Base-by-base conservation (phyloP, 2,329 filamentous ascomycete genomes). In the Aspergillus sojae region DNA sequence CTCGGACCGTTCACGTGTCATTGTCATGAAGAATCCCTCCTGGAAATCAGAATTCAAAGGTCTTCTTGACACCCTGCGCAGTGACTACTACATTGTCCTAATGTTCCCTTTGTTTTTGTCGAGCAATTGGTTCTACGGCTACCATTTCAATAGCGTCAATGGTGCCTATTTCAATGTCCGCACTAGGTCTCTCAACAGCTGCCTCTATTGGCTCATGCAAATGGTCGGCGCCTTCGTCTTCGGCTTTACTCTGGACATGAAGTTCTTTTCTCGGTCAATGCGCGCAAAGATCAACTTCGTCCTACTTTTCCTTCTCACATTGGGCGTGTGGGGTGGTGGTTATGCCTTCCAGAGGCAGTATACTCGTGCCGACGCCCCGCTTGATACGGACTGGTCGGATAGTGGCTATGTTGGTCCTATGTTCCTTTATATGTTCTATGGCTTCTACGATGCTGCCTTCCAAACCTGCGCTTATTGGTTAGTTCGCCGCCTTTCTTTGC, bases 401-500 rank as follows among this genome's bases (percentile, higher is more conserved):
- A 79, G 82, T 32, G 87, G 87, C 60, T 95, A 90, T 74, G 84
- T 89, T 63, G 92, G 90, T 0, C 91, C 91, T 14, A 92, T 96
- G 87, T 92, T 96, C 77, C 80, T 96, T 58, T 96, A 93, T 82
- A 92, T 96, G 72, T 94, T 94, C 79, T 96, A 95, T 76, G 93
- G 93, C 46, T 90, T 95, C 78, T 95, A 89, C 71, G 94, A 97
- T 76, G 92, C 94, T 50, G 87, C 89, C 60, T 97, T 93, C 90
- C 94, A 98, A 82, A 94, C 93, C 0, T 89, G 84, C 72, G 89
- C 94, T 57, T 97, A 98, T 84, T 97, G 94, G 94, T 86, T 76
- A 70, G 83, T 75, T 5, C 4, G n/a, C n/a, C 23, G 10, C 11
- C 32, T 32, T 54, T 10, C 12, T 28, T 32, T 26, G 26, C 21